phyloP scores from a whole-genome alignment of 1,284 basidiomycete genomes.

The Cryptococcus sp. region DNA sequence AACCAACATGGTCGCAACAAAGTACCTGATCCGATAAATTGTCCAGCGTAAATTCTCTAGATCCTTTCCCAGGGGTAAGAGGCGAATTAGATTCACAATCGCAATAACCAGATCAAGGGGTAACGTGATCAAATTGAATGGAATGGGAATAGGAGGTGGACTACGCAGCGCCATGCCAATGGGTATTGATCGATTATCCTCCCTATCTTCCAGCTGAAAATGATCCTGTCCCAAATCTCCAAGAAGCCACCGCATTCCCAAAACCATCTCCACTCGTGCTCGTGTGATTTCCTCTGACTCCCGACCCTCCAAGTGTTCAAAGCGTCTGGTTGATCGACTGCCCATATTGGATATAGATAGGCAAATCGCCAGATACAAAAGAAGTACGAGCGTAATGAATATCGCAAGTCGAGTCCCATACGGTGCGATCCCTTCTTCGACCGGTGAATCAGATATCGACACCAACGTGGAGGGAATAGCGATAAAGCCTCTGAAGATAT shows the following conservation, averaged over 20 bases:
- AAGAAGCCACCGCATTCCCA: not conserved
- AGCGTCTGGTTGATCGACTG: not conserved
- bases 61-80: too few relatives aligned
- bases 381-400: slow-evolving; percentile 18
- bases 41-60: too few relatives aligned
- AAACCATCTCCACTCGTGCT: not conserved
- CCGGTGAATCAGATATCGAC: slow-evolving; percentile 1
- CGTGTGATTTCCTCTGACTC: too few relatives aligned
- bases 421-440: slow-evolving; percentile 23
- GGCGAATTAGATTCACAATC: not conserved
- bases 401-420: slow-evolving; percentile 20
- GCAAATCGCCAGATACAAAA: slow-evolving; percentile 7
- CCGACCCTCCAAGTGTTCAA: not conserved
- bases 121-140: not conserved
- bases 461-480: not conserved
- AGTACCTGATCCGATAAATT: too few relatives aligned
- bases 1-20: too few relatives aligned
- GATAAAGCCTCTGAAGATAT: slow-evolving; percentile 22
- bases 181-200: not conserved
- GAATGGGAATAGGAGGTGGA: not conserved
- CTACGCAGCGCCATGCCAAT: too few relatives aligned
- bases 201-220: not conserved
- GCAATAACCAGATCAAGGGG: not conserved
- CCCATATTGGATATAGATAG: not conserved
- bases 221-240: not conserved